Percentiles rank a stretch among this genome's conserved stretches.
Conservation (phyloP, 768 basidiomycete genomes). For the Crassisporium funariophilum region DNA sequence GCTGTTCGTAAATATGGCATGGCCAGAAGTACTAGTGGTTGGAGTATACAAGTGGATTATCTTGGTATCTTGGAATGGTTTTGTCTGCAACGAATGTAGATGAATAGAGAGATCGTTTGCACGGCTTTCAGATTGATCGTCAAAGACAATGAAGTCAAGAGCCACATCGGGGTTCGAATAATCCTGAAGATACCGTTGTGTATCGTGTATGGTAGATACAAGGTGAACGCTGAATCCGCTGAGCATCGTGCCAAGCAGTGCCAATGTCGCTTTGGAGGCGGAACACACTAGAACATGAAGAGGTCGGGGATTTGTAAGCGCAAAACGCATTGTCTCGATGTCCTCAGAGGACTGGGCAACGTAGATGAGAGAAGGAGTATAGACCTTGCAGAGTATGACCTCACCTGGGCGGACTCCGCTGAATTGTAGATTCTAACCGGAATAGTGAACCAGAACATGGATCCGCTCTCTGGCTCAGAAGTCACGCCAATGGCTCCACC, state of each 20-base stretch:
- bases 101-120: conserved; percentile 59
- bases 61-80: conserved; percentile 54
- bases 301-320: conserved; percentile 48
- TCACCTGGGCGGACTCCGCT: conserved; percentile 59
- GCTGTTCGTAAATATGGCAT: conserved; percentile 50
- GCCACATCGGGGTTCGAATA: conserved; percentile 31
- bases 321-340: conserved; percentile 46
- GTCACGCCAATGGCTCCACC: conserved; percentile 72
- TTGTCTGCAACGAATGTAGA: conserved; percentile 41
- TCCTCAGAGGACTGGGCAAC: conserved; percentile 45
- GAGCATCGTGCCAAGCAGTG: conserved; percentile 60
- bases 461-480: conserved; percentile 64
- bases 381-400: conserved; percentile 5
- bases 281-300: conserved; percentile 60
- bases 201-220: conserved; percentile 47
- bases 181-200: conserved; percentile 41
- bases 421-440: conserved; percentile 61
- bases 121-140: conserved; percentile 62
- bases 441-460: conserved; percentile 74
- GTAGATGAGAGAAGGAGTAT: conserved; percentile 3
- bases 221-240: conserved; percentile 51
- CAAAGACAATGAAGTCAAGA: conserved; percentile 68
- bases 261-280: conserved; percentile 55
- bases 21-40: conserved; percentile 58
- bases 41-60: conserved; percentile 75